Base-by-base conservation (phyloP, 305 asterid genomes). In the Fraxinus paxiana region DNA sequence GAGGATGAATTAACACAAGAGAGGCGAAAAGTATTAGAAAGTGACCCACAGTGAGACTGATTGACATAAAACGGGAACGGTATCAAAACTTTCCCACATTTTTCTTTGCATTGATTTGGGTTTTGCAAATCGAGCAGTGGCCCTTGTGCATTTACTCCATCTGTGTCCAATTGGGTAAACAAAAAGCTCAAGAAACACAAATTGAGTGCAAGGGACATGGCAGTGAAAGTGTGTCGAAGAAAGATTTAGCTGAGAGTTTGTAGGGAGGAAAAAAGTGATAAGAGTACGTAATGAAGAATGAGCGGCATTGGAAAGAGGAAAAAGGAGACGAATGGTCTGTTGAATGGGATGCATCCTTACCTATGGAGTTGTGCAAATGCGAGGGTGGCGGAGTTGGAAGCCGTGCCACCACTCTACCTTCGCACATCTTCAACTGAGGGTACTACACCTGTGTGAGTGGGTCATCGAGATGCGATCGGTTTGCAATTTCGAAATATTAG, bases 241-340 rank as follows among this genome's bases (percentile, higher is more conserved):
- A 79, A 54, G 76, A 33, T 24, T 12, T 22, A 43, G 76, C 67
- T 30, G 75, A 54, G 20, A 31, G 71, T 54, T 54, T 54, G 84
- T 76, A 4, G 30, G 79, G 20, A 77, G 33, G 82, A n/a, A 33
- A 12, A 26, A 26, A 30, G 20, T 28, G 74, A 65, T 26, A n/a
- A 4, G 31, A 75, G 65, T 70, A 75, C 34, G 69, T 56, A 67
- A 75, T 18, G 59, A 26, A 48, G 81, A 48, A 59, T 35, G 81
- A 48, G 22, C 22, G 56, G 80, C 85, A 81, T 92, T 79, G 93
- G 80, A 88, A 80, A 20, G 86, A 87, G 92, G 48, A 82, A 86
- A 90, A 82, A 34, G 84, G 35, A 90, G 97, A 91, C 83, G 75
- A 81, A 59, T 89, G 91, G 97, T 92, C 95, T 79, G 85, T 67